Conservation (phyloP, 805 yeast genomes). For the Saturnispora diversa region DNA sequence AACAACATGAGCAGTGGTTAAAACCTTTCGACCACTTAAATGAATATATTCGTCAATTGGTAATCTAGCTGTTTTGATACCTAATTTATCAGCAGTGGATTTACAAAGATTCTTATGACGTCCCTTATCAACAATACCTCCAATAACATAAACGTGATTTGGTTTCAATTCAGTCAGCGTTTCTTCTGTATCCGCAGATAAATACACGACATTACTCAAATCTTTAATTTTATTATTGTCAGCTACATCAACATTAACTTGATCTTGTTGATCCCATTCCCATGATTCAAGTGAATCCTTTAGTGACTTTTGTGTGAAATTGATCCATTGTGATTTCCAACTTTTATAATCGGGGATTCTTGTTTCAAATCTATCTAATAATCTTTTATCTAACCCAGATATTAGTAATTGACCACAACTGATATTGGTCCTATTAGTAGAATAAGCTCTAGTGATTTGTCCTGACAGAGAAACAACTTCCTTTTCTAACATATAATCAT, state of each 20-base stretch:
- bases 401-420: slow-evolving; percentile 45
- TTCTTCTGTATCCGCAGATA: slow-evolving; percentile 83
- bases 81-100: slow-evolving; percentile 68
- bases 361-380: slow-evolving; percentile 61
- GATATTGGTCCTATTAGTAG: slow-evolving; percentile 47
- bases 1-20: slow-evolving; percentile 93
- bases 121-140: slow-evolving; percentile 95
- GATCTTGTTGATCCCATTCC: slow-evolving; percentile 44
- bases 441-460: slow-evolving; percentile 77
- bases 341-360: slow-evolving; percentile 48
- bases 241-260: slow-evolving; percentile 69
- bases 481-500: slow-evolving; percentile 76
- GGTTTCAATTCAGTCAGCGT: slow-evolving; percentile 54
- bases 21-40: slow-evolving; percentile 76
- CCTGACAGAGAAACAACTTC: slow-evolving; percentile 61
- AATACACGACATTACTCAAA: slow-evolving; percentile 46
- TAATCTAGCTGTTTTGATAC: slow-evolving; percentile 63
- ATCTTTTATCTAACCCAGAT: slow-evolving; percentile 55
- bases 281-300: slow-evolving; percentile 17
- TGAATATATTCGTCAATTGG: slow-evolving; percentile 84
- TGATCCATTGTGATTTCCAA: slow-evolving; percentile 55
- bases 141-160: slow-evolving; percentile 74
- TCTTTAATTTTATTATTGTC: slow-evolving; percentile 34
- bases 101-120: slow-evolving; percentile 75
- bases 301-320: slow-evolving; percentile 37